Conservation (phyloP, 768 basidiomycete genomes). For the Panaeolus papilionaceus region DNA sequence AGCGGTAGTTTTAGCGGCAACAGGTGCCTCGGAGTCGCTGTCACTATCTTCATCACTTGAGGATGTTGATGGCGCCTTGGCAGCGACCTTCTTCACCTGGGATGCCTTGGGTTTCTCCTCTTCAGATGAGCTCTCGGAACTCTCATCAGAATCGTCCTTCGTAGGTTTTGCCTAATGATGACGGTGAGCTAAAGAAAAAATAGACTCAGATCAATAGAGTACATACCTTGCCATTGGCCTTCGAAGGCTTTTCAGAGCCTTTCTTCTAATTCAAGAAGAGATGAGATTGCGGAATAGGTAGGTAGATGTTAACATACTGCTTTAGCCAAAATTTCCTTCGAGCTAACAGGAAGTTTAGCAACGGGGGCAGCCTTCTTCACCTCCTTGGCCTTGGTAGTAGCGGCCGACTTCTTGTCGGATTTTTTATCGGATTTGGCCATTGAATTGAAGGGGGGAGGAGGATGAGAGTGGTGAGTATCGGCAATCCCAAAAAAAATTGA, state of each 20-base stretch:
- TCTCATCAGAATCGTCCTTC: slow-evolving; percentile 48
- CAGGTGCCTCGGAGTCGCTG: slow-evolving; percentile 24
- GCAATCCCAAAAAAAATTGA: slow-evolving; percentile 35
- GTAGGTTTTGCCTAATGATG: slow-evolving; percentile 36
- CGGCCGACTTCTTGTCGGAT: slow-evolving; percentile 43
- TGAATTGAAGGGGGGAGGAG: slow-evolving; percentile 29
- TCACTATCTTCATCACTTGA: slow-evolving; percentile 42
- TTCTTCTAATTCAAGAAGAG: slow-evolving; percentile 5
- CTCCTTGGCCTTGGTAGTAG: slow-evolving; percentile 38
- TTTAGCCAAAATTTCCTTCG: slow-evolving; percentile 35
- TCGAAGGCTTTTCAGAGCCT: slow-evolving; percentile 17
- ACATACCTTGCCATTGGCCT: slow-evolving; percentile 37
- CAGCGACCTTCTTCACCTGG: slow-evolving; percentile 46
- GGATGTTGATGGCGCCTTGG: slow-evolving; percentile 43
- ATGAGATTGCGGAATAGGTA: slow-evolving; percentile 13
- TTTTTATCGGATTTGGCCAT: slow-evolving; percentile 61
- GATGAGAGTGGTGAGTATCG: slow-evolving; percentile 26
- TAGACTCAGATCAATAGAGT: slow-evolving; percentile 10
- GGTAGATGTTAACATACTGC: slow-evolving; percentile 21
- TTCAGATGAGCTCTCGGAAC: slow-evolving; percentile 49
- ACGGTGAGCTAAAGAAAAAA: slow-evolving; percentile 10
- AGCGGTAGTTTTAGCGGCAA: slow-evolving; percentile 26
- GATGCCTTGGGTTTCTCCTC: slow-evolving; percentile 65
- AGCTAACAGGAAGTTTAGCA: slow-evolving; percentile 42
- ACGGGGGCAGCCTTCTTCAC: slow-evolving; percentile 38